phyloP scores from a whole-genome alignment of 2,329 filamentous ascomycete genomes.

The Pseudogymnoascus sp. region DNA sequence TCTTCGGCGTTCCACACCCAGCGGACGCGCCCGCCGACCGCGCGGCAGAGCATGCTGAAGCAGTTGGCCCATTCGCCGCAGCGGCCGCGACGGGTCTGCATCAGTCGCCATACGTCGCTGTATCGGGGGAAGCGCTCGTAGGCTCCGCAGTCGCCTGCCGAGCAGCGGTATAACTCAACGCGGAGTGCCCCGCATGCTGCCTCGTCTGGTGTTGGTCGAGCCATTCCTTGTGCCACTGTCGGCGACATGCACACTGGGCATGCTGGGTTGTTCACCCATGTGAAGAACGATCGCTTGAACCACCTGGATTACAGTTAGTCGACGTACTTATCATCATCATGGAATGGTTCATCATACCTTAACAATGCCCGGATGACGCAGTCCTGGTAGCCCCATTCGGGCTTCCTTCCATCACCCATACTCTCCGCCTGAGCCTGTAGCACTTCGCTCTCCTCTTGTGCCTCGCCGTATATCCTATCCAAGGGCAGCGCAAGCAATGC shows the following conservation, averaged over 20 bases:
- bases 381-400: conserved; percentile 96
- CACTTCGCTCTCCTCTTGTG: conserved; percentile 87
- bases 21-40: conserved; percentile 79
- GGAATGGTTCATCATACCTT: conserved; percentile 43
- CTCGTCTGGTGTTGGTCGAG: conserved; percentile 79
- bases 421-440: conserved; percentile 81
- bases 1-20: conserved; percentile 99
- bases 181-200: conserved; percentile 76
- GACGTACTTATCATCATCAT: conserved; percentile 12
- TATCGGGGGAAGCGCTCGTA: conserved; percentile 91
- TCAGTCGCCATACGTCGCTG: conserved; percentile 85
- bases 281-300: conserved; percentile 94
- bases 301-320: conserved; percentile 47
- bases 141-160: conserved; percentile 61
- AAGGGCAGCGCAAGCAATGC: conserved; percentile 79
- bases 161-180: conserved; percentile 88
- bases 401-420: conserved; percentile 68
- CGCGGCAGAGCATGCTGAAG: conserved; percentile 96
- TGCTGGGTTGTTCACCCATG: conserved; percentile 91
- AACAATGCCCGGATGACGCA: conserved; percentile 85
- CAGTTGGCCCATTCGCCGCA: conserved; percentile 97
- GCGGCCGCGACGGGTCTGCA: conserved; percentile 79
- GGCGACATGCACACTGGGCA: conserved; percentile 76
- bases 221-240: conserved; percentile 75
- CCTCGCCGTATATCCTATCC: conserved; percentile 85